Evolutionary conservation across 2,329 filamentous ascomycete species (phyloP).

Genomic region (Geoglossum cookeanum): DNA sequence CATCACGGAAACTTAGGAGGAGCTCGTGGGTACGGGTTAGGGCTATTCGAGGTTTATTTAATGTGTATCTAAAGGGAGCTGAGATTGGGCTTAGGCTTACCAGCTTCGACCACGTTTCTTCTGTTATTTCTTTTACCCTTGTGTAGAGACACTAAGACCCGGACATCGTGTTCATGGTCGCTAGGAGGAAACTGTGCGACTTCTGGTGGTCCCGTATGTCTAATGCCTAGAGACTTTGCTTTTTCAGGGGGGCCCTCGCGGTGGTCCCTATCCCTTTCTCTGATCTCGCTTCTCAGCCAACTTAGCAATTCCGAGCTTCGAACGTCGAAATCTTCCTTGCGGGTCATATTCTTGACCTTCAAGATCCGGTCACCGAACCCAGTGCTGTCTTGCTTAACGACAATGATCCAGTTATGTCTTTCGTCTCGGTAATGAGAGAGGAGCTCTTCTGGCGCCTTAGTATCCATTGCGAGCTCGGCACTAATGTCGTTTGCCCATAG

Average conservation of each 20-base stretch:
- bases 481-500: constrained; percentile 74
- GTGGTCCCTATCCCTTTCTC: constrained; percentile 40
- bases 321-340: constrained; percentile 69
- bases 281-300: constrained; percentile 66
- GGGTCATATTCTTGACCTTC: constrained; percentile 60
- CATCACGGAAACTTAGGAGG: constrained; percentile 51
- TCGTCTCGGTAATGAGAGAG: constrained; percentile 58
- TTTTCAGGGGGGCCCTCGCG: constrained; percentile 32
- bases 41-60: constrained; percentile 18
- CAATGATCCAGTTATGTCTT: constrained; percentile 68
- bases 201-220: constrained; percentile 14
- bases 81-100: constrained; percentile 22
- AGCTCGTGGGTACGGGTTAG: constrained; percentile 37
- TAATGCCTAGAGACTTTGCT: constrained; percentile 22
- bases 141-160: constrained; percentile 65
- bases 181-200: constrained; percentile 10
- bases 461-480: constrained; percentile 69
- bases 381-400: constrained; percentile 58
- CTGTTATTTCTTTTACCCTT: constrained; percentile 85
- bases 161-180: constrained; percentile 51
- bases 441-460: constrained; percentile 61
- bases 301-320: constrained; percentile 50
- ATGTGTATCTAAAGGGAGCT: background rate
- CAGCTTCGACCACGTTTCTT: constrained; percentile 67
- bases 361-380: constrained; percentile 32